These are phyloP conservation scores for Moricandia arvensis DNA, from an alignment of 345 rosid genomes.

Conservation along the genomic window DNA sequence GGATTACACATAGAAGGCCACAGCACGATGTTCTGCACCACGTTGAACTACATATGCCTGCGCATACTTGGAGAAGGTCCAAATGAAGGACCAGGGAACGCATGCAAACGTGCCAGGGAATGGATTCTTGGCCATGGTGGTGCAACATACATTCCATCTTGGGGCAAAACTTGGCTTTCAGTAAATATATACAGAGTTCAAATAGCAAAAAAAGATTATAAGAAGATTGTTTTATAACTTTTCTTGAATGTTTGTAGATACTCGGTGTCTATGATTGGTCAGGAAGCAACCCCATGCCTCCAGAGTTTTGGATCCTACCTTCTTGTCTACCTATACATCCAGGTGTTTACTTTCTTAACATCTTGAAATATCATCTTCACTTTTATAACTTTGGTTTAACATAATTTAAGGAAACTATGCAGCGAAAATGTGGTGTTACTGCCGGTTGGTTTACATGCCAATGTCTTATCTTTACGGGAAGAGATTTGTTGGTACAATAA, in stretches of 20 bases:
- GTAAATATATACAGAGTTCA: conserved; percentile 15
- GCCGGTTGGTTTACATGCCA: conserved; percentile 67
- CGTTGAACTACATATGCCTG: conserved; percentile 42
- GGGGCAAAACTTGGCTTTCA: conserved; percentile 58
- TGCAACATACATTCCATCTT: conserved; percentile 44
- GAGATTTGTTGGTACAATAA: conserved; percentile 58
- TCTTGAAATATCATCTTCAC: not conserved
- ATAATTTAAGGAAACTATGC: conserved; percentile 11
- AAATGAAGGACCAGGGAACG: conserved; percentile 41
- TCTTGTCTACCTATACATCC: conserved; percentile 57
- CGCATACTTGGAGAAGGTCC: conserved; percentile 49
- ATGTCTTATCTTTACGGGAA: conserved; percentile 69
- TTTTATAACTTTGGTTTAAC: not conserved
- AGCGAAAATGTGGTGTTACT: conserved; percentile 67
- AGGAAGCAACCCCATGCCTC: conserved; percentile 70
- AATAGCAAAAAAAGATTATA: not conserved
- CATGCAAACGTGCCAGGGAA: conserved; percentile 40
- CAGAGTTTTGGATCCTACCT: conserved; percentile 68
- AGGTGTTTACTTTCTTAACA: conserved; percentile 40
- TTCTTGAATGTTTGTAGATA: conserved; percentile 22
- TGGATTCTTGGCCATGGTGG: conserved; percentile 55
- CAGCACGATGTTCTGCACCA: conserved; percentile 49
- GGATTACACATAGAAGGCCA: conserved; percentile 45
- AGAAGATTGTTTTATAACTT: not conserved
- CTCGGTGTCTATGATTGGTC: conserved; percentile 59